These are phyloP conservation scores for Gilbertella persicaria DNA, from an alignment of 371 early-diverging fungal species.

Conservation along the genomic window DNA sequence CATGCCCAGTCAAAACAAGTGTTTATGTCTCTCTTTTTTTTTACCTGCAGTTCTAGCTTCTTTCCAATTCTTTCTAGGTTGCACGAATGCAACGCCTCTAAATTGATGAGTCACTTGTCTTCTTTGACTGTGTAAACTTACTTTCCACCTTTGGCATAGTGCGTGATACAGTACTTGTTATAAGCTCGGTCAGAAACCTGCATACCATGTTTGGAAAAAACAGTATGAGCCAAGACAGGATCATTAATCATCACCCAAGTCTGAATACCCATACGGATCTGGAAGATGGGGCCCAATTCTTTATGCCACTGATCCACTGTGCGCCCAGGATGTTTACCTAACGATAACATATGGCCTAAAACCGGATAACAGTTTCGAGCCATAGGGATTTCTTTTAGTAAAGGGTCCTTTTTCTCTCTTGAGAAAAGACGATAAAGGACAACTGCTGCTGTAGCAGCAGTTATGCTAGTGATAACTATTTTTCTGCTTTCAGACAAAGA, in stretches of 20 bases:
- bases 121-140: too few species aligned
- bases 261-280: conserved; percentile 2
- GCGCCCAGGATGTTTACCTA: not conserved
- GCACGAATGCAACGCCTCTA: too few species aligned
- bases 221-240: not conserved
- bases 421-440: too few species aligned
- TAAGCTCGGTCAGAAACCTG: not conserved
- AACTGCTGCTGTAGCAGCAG: too few species aligned
- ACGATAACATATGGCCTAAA: conserved; percentile 6
- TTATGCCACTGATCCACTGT: conserved; percentile 6
- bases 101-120: too few species aligned
- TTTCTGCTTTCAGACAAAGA: too few species aligned
- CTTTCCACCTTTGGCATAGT: not conserved
- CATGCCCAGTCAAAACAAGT: too few species aligned
- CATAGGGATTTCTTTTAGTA: conserved; percentile 1
- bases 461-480: too few species aligned
- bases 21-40: not conserved
- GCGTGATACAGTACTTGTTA: not conserved
- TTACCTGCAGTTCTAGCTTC: too few species aligned
- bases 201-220: not conserved
- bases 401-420: too few species aligned
- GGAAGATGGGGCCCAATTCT: conserved; percentile 3
- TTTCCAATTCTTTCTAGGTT: too few species aligned
- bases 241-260: conserved; percentile 8
- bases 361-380: not conserved